Evolutionary conservation across 805 yeast genomes (phyloP).

Genomic region (Metschnikowia orientalis): DNA sequence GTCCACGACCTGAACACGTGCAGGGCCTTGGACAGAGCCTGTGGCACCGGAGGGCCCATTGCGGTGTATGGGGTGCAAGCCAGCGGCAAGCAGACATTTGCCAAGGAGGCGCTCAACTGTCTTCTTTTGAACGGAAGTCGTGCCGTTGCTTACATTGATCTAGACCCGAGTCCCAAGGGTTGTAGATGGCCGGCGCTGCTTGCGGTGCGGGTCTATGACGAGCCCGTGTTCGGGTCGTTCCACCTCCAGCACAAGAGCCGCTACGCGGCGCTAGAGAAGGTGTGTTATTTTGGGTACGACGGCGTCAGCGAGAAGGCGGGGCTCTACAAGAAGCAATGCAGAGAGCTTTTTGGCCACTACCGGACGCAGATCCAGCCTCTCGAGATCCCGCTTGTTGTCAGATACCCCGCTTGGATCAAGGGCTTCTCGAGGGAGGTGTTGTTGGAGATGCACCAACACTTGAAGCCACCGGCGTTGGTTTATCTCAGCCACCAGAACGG

Average conservation of each 20-base stretch:
- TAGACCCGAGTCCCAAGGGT: constrained; percentile 91
- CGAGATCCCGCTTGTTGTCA: constrained; percentile 50
- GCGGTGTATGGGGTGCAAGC: constrained; percentile 64
- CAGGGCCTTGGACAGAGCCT: constrained; percentile 2
- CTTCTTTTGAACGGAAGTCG: constrained; percentile 27
- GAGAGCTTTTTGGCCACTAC: constrained; percentile 36
- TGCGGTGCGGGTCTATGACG: constrained; percentile 41
- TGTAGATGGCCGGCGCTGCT: constrained; percentile 68
- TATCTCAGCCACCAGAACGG: constrained; percentile 35
- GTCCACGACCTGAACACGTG: constrained; percentile 7
- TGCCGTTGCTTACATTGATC: constrained; percentile 54
- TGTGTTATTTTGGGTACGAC: constrained; percentile 55
- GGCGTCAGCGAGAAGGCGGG: constrained; percentile 67
- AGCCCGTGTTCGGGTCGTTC: constrained; percentile 29
- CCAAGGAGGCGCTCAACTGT: constrained; percentile 50
- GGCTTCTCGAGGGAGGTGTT: constrained; percentile 76
- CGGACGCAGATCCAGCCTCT: constrained; percentile 14
- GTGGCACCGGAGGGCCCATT: constrained; percentile 21
- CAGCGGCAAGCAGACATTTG: constrained; percentile 76
- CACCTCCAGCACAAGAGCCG: constrained; percentile 16
- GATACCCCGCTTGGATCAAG: constrained; percentile 89
- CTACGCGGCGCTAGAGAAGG: constrained; percentile 9
- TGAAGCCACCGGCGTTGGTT: constrained; percentile 54
- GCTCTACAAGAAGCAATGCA: constrained; percentile 44
- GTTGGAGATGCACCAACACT: constrained; percentile 38